Evolutionary conservation across 2,329 filamentous ascomycete species (phyloP).

Genomic region (Botrytis medusae): DNA sequence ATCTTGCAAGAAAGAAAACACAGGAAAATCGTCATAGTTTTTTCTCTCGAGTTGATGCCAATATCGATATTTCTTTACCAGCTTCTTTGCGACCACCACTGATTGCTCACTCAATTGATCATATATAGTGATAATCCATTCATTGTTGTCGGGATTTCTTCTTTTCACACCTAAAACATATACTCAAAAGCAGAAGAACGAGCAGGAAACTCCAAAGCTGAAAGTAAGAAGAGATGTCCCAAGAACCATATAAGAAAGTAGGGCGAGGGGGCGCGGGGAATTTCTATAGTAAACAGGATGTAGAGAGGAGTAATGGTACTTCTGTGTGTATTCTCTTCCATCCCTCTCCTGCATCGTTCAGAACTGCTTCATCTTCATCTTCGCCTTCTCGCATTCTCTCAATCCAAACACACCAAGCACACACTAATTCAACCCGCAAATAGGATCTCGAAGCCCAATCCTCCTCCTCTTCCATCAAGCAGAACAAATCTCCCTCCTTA

Average conservation of each 20-base stretch:
- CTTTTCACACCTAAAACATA: not conserved
- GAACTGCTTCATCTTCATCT: conserved; percentile 1
- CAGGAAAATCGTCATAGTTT: not conserved
- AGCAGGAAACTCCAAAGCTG: not conserved
- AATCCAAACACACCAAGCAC: not conserved
- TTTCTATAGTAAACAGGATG: conserved; percentile 54
- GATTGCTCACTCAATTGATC: not conserved
- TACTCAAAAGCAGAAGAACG: not conserved
- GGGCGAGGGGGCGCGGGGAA: conserved; percentile 67
- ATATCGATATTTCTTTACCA: not conserved
- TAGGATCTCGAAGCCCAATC: conserved; percentile 43
- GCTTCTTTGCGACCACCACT: not conserved
- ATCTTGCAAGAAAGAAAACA: not conserved
- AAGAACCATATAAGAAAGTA: conserved; percentile 44
- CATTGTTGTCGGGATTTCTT: not conserved
- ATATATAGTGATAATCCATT: not conserved
- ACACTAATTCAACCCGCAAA: not conserved
- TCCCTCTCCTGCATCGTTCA: not conserved
- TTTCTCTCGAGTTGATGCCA: not conserved
- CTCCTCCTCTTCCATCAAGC: conserved; percentile 19
- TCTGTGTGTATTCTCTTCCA: conserved; percentile 7
- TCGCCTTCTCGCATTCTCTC: conserved; percentile 10
- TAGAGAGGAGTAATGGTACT: conserved; percentile 40
- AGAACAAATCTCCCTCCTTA: not conserved
- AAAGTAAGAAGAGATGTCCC: not conserved